Conservation (phyloP, 108 stramenopile genomes). For the Bacterosira constricta region DNA sequence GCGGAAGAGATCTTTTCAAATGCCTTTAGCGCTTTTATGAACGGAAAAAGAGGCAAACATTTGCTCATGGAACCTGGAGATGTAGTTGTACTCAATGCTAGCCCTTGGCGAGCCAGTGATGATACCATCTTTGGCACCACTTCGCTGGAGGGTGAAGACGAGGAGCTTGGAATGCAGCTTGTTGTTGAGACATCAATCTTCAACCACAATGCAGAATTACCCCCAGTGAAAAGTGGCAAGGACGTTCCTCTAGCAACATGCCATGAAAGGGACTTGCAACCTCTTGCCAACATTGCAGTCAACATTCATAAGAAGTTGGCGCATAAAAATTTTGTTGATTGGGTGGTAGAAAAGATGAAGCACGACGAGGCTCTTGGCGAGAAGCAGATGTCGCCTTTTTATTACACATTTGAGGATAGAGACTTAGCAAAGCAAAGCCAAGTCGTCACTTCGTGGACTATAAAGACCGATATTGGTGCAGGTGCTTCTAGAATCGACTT, state of each 20-base stretch:
- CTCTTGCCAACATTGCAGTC: conserved; percentile 32
- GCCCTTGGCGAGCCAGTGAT: conserved; percentile 48
- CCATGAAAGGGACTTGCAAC: conserved; percentile 31
- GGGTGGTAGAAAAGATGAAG: conserved; percentile 30
- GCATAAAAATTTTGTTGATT: conserved; percentile 23
- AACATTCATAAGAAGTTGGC: conserved; percentile 36
- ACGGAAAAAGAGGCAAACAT: conserved; percentile 12
- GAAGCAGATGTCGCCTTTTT: conserved; percentile 35
- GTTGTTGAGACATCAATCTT: conserved; percentile 47
- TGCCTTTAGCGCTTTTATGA: conserved; percentile 30
- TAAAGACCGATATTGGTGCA: conserved; percentile 44
- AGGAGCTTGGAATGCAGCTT: conserved; percentile 50
- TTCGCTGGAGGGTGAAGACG: conserved; percentile 20
- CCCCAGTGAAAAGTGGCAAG: conserved; percentile 2
- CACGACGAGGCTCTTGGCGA: conserved; percentile 24
- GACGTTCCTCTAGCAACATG: conserved; percentile 28
- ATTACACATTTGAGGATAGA: conserved; percentile 18
- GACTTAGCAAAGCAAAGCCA: conserved; percentile 21
- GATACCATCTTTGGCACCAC: conserved; percentile 32
- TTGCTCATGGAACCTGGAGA: conserved; percentile 38
- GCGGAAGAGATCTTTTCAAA: conserved; percentile 43
- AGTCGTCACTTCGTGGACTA: conserved; percentile 52
- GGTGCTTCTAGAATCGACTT: conserved; percentile 1
- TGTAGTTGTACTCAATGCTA: conserved; percentile 38
- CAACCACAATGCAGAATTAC: conserved; percentile 34